Evolutionary conservation across 1,284 basidiomycete genomes (phyloP), one percentile per base, ranked within the genome.

Genomic region (Cutaneotrichosporon cutaneum): DNA sequence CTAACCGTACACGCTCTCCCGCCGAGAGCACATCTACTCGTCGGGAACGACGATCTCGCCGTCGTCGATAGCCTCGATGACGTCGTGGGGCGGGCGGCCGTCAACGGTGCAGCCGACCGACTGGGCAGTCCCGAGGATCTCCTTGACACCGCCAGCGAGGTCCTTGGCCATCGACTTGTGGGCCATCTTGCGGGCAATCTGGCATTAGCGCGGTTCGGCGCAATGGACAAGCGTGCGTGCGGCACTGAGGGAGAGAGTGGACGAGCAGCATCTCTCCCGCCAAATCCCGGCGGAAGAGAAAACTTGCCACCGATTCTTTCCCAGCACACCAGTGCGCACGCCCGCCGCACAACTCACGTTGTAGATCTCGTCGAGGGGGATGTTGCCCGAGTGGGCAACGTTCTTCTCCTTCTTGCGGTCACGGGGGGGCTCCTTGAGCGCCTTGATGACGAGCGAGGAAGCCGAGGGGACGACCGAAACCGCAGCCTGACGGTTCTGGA

Each of bases 401-500:
- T 99, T 99, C 87, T 99, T 99, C 87, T 98, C 94, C 88, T 99
- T 99, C 85, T 99, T 99, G 75, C 96, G 89, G 85, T 99, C 95
- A 80, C 95, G 93, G 75, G 93, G 93, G 71, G 95, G 95, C 85
- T 99, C 94, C 84, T 99, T 99, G 80, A 99, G 89, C 68, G 96
- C 95, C 78, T 89, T 89, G 85, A 99, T 98, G 82, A 99, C 94
- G 59, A 99, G 88, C 62, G 96, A 95, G 54, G 92, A 96, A 61
- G 96, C 95, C 59, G 94, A 94, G 73, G 96, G 96, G 62, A 99
- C 96, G 74, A 99, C 94, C 66, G 94, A 86, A 77, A 98, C 94
- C 72, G 89, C 84, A 61, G 95, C 95, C 88, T 99, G 96, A 84
- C 95, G 94, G 84, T 99, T 99, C 87, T 99, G 96, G 81, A 99